Evolutionary conservation across 108 stramenopile genomes (phyloP), one percentile per base, ranked within the genome.

Genomic region (Epithemia pelagica): DNA sequence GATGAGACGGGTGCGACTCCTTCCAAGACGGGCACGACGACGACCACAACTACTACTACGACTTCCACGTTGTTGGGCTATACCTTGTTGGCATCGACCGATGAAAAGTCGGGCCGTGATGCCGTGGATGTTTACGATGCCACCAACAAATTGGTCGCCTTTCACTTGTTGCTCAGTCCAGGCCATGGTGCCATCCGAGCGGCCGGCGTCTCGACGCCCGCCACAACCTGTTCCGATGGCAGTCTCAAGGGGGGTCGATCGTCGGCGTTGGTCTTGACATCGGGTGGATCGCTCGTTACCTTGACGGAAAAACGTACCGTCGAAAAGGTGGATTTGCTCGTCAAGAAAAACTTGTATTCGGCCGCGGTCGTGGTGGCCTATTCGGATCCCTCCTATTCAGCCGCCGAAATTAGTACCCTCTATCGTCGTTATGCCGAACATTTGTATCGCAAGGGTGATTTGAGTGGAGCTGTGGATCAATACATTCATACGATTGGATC

Each of bases 401-500:
- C 84, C 0, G 76, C 77, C 18, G 86, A 89, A 52, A 86, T 98
- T 32, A 82, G 87, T 32, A 73, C 70, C 1, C 81, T 98, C 26
- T 93, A 91, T 64, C 75, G 91, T 64, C 75, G 71, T 52, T 88
- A 98, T 75, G 97, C 94, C 29, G 96, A 98, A 64, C 91, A 96
- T 75, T 72, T 97, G 57, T 96, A 96, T 71, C 82, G 91, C 60
- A 92, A 94, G 69, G 91, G 93, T 26, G 94, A 94, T 64, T 96
- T 85, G 53, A 78, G 74, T 58, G 94, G 82, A 24, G 89, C 94
- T 30, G 91, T 96, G 77, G 84, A 88, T 61, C 96, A 97, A 77
- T 98, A 96, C 82, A 82, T 86, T 56, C 70, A 90, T 58, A 98
- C 97, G 8, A 96, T 98, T 69, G 96, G 98, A 0, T 84, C 88